Evolutionary conservation across 192 early-diverging fungal species (phyloP), one percentile per base, ranked within the genome.

Genomic region (Pilaira anomala): DNA sequence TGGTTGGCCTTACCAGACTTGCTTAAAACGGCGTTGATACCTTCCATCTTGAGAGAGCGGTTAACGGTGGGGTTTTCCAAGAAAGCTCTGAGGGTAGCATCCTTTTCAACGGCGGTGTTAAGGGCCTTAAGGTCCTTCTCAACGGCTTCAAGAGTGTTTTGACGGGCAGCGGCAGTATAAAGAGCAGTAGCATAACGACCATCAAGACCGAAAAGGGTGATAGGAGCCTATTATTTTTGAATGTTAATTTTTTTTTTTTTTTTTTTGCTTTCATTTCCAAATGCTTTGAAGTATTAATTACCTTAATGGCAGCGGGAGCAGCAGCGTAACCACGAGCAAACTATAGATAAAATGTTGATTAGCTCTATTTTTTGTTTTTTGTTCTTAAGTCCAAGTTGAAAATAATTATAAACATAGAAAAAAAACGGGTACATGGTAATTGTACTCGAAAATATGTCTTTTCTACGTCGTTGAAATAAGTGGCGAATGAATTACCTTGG

Each of bases 181-280:
- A 98, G 86, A 48, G 96, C 96, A 14, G 94, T 96, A 51, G 96
- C 94, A 76, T 98, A 98, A 69, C 94, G 91, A 70, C 96, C 96
- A 44, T 96, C 92, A 75, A 98, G 90, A 54, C 94, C 94, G 83
- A 91, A 88, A 52, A 98, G 83, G 48, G 85, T 80, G 30, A 93
- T 55, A 19, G 93, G 93, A 48, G 87, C 83, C 91, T 96, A 76
- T 46, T 46, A 36, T 46, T 46, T 46, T 18, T 16, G 9, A 1
- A 46, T 46, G 44, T 46, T 19, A 46, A 14, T 46, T 19, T 18
- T 46, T 46, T 18, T n/a, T 45, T n/a, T 13, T 12, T 12, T 16
- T 45, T 3, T n/a, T 16, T n/a, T n/a, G n/a, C n/a, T n/a, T n/a
- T n/a, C n/a, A n/a, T 18, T 46, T 46, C 13, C 18, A 19, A 18